These are phyloP conservation scores for Thelonectria rubi DNA, from an alignment of 2,329 filamentous ascomycete genomes.

Conservation along the genomic window DNA sequence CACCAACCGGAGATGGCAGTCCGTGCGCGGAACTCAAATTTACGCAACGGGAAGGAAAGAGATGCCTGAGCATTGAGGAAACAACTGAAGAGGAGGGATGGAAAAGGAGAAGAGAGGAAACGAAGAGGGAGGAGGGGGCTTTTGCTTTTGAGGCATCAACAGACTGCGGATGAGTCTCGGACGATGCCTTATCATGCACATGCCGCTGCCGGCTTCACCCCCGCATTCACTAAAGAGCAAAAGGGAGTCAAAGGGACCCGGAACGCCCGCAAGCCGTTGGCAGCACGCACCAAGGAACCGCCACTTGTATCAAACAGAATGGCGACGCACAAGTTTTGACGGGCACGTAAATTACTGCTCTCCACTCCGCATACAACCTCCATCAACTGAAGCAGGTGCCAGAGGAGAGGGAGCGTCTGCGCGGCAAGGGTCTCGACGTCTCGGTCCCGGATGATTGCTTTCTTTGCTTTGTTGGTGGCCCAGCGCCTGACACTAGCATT, in stretches of 20 bases:
- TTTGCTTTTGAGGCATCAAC: not conserved
- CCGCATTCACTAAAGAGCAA: not conserved
- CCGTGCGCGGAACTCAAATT: conserved; percentile 40
- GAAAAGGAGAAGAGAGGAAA: conserved; percentile 4
- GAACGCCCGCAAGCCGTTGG: conserved; percentile 10
- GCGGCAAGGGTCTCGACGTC: not conserved
- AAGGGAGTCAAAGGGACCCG: not conserved
- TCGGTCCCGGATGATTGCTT: not conserved
- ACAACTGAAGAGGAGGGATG: no score
- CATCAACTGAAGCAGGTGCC: conserved; percentile 23
- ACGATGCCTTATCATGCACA: conserved; percentile 3
- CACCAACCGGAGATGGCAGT: conserved; percentile 18
- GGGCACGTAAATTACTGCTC: conserved; percentile 24
- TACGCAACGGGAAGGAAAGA: conserved; percentile 17
- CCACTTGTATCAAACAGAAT: no score
- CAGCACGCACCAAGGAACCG: not conserved
- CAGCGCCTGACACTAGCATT: conserved; percentile 4
- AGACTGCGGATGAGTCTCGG: not conserved
- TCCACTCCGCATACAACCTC: conserved; percentile 34
- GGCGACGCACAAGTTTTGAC: no score
- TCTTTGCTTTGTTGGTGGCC: not conserved
- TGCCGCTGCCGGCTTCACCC: not conserved
- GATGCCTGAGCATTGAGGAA: conserved; percentile 16
- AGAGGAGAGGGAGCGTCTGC: not conserved
- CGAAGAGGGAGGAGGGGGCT: conserved; percentile 1